These are phyloP conservation scores for Plantago lanceolata DNA, from an alignment of 305 asterid genomes.

Conservation along the genomic window DNA sequence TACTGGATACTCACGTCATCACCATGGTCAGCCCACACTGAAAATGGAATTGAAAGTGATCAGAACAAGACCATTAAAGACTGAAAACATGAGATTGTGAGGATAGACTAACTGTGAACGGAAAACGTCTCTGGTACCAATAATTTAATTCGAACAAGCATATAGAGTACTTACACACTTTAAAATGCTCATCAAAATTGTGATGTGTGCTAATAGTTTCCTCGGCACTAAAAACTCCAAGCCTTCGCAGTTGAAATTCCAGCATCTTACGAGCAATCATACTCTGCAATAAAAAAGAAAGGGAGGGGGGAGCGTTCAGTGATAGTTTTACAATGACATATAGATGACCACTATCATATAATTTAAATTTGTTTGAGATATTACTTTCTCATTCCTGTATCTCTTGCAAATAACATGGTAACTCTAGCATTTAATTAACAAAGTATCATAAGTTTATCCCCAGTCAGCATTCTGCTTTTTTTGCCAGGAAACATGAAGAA, in stretches of 20 bases:
- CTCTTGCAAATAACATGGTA: too few relatives aligned
- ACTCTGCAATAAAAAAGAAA: conserved; percentile 52
- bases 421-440: too few relatives aligned
- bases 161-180: conserved; percentile 56
- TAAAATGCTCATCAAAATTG: conserved; percentile 78
- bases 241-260: conserved; percentile 90
- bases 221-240: conserved; percentile 82
- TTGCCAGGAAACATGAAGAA: too few relatives aligned
- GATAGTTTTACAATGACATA: neutral
- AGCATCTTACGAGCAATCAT: conserved; percentile 95
- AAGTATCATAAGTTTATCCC: too few relatives aligned
- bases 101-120: conserved; percentile 13
- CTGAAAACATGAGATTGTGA: conserved; percentile 19
- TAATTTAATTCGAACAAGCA: conserved; percentile 15
- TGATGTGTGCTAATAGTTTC: conserved; percentile 78
- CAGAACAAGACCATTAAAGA: conserved; percentile 22
- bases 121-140: conserved; percentile 10
- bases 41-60: conserved; percentile 28
- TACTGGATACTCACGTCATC: conserved; percentile 98
- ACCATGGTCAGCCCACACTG: conserved; percentile 99
- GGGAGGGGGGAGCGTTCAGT: conserved; percentile 6
- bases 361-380: neutral
- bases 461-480: too few relatives aligned
- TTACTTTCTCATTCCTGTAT: conserved; percentile 3
- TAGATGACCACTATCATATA: neutral